Base-by-base conservation (phyloP, 164 flowering plant species). In the Aristolochia californica region DNA sequence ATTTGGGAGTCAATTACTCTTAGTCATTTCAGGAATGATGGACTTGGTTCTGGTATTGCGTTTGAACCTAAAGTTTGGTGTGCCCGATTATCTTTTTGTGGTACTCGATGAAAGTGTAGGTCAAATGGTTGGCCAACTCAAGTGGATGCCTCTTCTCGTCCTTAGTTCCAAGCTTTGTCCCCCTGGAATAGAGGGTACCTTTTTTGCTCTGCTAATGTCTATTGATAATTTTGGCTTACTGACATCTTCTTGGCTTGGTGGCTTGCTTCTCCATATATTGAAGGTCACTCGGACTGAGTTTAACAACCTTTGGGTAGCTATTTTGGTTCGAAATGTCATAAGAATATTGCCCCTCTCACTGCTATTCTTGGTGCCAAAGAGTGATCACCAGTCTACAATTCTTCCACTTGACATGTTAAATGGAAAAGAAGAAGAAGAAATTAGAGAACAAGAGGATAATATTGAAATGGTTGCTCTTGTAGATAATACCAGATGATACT, bases 111-210 rank as follows among this genome's bases (percentile, higher is more conserved):
- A 75, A 65, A 51, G 75, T 26, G 84, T 84, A 0, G 72, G 78
- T 25, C 79, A 77, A n/a, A 55, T 88, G 80, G 77, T 81, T 21
- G 78, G 75, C 13, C 78, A 83, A 53, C 75, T 94, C 26, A 94
- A 88, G 66, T 84, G 95, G 97, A 83, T 94, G 97, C 99, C 99
- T 3, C 83, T 94, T 56, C 95, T 90, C 27, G 99, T 94, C 3
- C 83, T 90, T 13, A 83, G 89, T 64, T 68, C 99, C 23, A 90
- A 83, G 75, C 89, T 94, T 56, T 94, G 99, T 58, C 97, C 97
- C n/a, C 60, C 84, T 0, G 99, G 99, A 11, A 94, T 90, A 13
- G 99, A 88, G 71, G 99, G 99, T 59, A 94, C 99, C 12, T 88
- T 94, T 74, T 94, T 94, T 67, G 99, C 99, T 18, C 70, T 94